Evolutionary conservation across 768 basidiomycete genomes (phyloP).

Genomic region (Roridomyces roridus): DNA sequence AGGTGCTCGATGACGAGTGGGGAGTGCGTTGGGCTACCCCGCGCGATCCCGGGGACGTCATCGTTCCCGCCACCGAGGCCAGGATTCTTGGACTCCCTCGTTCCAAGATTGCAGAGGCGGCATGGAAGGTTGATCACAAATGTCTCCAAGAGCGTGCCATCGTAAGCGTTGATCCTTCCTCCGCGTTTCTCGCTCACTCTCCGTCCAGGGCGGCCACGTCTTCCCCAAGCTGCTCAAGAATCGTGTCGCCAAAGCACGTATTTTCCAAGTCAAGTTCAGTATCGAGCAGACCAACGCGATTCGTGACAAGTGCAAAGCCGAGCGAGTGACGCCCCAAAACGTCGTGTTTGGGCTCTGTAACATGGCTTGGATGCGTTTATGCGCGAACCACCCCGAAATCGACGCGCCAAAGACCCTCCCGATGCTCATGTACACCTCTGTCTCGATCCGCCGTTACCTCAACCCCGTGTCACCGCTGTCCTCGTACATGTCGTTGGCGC

Average conservation of each 20-base stretch:
- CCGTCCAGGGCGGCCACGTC: slow-evolving; percentile 7
- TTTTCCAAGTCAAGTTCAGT: slow-evolving; percentile 5
- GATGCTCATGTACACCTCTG: slow-evolving; percentile 27
- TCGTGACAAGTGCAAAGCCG: slow-evolving; percentile 20
- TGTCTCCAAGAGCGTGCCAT: slow-evolving; percentile 12
- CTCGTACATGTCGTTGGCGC: slow-evolving; percentile 26
- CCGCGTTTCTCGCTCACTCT: background rate
- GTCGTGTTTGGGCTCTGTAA: slow-evolving; percentile 22
- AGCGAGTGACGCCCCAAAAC: slow-evolving; percentile 21
- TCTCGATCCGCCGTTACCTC: slow-evolving; percentile 26
- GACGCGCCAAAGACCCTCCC: slow-evolving; percentile 12
- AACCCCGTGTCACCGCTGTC: slow-evolving; percentile 1
- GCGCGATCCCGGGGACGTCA: background rate
- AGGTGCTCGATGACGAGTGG: slow-evolving; percentile 16
- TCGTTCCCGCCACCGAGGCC: slow-evolving; percentile 4
- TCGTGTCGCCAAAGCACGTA: background rate
- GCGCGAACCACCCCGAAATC: slow-evolving; percentile 6
- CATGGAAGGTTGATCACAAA: slow-evolving; percentile 22
- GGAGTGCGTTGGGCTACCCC: background rate
- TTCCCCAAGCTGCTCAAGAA: slow-evolving; percentile 11
- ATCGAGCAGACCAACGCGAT: slow-evolving; percentile 16
- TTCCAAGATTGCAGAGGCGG: slow-evolving; percentile 10
- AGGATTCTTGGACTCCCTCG: background rate
- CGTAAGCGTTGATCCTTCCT: background rate
- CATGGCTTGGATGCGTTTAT: slow-evolving; percentile 26